Evolutionary conservation across 2,329 filamentous ascomycete species (phyloP).

Genomic region (Uncinocarpus reesii): DNA sequence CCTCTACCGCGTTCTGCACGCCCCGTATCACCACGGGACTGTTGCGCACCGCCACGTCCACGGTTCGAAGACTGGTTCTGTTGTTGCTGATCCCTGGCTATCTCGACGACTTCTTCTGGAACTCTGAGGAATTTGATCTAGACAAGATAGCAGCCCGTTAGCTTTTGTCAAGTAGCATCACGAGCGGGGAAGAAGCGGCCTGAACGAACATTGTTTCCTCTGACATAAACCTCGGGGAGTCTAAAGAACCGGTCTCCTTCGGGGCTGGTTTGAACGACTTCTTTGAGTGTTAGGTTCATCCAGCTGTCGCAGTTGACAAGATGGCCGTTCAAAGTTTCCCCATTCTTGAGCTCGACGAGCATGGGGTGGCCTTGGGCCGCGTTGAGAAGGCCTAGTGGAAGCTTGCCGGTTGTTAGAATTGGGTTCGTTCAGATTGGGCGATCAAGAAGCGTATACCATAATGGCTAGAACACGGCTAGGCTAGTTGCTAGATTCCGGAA

Average conservation of each 20-base stretch:
- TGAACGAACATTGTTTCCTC: constrained; percentile 80
- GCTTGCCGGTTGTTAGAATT: constrained; percentile 30
- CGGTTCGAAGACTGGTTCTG: constrained; percentile 46
- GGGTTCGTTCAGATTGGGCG: too few species aligned
- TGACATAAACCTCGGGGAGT: constrained; percentile 87
- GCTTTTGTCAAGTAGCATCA: not conserved
- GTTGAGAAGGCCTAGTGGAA: constrained; percentile 70
- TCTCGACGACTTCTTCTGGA: constrained; percentile 90
- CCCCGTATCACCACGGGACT: constrained; percentile 27
- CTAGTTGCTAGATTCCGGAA: not conserved
- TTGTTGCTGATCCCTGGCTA: constrained; percentile 86
- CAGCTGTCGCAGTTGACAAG: constrained; percentile 96
- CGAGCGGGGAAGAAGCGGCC: not conserved
- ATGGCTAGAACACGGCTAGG: not conserved
- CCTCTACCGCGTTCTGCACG: constrained; percentile 34
- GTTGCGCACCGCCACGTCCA: constrained; percentile 30
- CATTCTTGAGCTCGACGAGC: constrained; percentile 94
- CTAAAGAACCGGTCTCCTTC: constrained; percentile 91
- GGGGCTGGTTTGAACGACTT: constrained; percentile 91
- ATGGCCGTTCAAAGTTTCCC: constrained; percentile 93
- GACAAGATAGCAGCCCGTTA: not conserved
- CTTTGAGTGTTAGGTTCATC: constrained; percentile 98
- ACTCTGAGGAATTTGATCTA: constrained; percentile 98
- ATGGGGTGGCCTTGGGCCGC: constrained; percentile 96
- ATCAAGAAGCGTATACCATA: constrained; percentile 1